Percentiles rank a stretch among this genome's conserved stretches.
Evolutionary conservation across 768 basidiomycete species (phyloP).

Genomic region (Mycena kentingensis): DNA sequence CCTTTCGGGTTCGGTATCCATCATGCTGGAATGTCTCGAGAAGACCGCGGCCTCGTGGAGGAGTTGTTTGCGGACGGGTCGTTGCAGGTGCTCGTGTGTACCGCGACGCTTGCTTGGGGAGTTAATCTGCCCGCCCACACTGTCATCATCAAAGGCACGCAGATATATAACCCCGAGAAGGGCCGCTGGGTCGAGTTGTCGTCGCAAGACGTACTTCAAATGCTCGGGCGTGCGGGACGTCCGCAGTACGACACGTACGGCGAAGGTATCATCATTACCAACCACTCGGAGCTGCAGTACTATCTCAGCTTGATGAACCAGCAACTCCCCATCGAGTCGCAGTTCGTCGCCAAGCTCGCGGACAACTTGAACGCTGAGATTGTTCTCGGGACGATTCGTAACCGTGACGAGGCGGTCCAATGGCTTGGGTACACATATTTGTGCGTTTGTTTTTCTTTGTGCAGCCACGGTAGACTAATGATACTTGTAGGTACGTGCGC

Average conservation of each 20-base stretch:
- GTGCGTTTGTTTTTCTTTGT: constrained; percentile 46
- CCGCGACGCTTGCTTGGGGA: constrained; percentile 98
- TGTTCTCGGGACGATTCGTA: constrained; percentile 91
- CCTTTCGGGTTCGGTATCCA: constrained; percentile 98
- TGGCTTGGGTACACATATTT: constrained; percentile 96
- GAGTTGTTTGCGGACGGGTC: constrained; percentile 92
- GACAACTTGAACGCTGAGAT: constrained; percentile 98
- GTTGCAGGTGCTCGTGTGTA: constrained; percentile 93
- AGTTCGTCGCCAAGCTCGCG: constrained; percentile 88
- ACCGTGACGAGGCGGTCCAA: constrained; percentile 95
- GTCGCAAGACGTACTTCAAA: constrained; percentile 94
- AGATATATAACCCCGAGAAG: constrained; percentile 99
- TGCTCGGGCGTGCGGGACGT: constrained; percentile 96
- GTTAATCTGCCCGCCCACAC: constrained; percentile 97
- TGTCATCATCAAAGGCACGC: constrained; percentile 99
- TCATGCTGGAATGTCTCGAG: constrained; percentile 94
- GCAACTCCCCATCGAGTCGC: constrained; percentile 95
- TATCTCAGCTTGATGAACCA: constrained; percentile 95
- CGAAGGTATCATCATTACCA: constrained; percentile 98
- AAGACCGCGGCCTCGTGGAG: constrained; percentile 90
- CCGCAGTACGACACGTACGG: constrained; percentile 97
- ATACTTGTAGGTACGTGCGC: constrained; percentile 74
- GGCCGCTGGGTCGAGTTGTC: constrained; percentile 97
- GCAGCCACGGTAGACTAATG: not conserved
- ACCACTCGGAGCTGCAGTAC: constrained; percentile 95